A percentile compares a stretch with the other conserved stretches of the same genome.
Conservation (phyloP, 2,329 filamentous ascomycete species). For the Pseudogymnoascus sp. region DNA sequence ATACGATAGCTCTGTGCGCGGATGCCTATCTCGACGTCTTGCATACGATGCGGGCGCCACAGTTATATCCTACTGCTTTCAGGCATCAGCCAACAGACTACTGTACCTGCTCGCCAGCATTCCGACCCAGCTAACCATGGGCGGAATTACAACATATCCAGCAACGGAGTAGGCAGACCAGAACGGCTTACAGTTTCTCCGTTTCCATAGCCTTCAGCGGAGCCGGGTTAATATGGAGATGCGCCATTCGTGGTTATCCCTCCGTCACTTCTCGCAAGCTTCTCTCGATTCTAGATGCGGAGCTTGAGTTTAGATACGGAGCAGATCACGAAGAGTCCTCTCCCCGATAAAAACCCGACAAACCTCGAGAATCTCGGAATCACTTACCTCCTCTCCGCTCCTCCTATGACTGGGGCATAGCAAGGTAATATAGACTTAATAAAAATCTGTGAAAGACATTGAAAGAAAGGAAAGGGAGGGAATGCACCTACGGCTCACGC, state of each 20-base stretch:
- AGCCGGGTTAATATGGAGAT: neutral
- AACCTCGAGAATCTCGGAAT: neutral
- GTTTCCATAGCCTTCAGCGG: neutral
- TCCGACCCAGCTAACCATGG: neutral
- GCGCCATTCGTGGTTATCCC: neutral
- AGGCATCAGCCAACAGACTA: neutral
- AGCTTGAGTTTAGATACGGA: neutral
- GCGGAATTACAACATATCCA: neutral
- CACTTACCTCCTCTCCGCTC: neutral
- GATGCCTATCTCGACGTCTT: neutral
- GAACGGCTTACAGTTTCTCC: neutral
- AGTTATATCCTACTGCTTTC: neutral
- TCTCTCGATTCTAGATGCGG: neutral
- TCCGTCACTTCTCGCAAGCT: neutral
- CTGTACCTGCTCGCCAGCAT: neutral
- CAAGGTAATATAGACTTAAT: neutral
- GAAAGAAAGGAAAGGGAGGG: neutral
- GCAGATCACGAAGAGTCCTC: neutral
- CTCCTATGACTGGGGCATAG: neutral
- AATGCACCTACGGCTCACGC: neutral
- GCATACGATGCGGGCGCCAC: neutral
- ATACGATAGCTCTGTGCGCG: neutral
- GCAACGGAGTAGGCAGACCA: neutral
- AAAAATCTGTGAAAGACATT: neutral
- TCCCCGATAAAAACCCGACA: neutral